Evolutionary conservation across 2,329 filamentous ascomycete genomes (phyloP).

Genomic region (Cytospora leucostoma): DNA sequence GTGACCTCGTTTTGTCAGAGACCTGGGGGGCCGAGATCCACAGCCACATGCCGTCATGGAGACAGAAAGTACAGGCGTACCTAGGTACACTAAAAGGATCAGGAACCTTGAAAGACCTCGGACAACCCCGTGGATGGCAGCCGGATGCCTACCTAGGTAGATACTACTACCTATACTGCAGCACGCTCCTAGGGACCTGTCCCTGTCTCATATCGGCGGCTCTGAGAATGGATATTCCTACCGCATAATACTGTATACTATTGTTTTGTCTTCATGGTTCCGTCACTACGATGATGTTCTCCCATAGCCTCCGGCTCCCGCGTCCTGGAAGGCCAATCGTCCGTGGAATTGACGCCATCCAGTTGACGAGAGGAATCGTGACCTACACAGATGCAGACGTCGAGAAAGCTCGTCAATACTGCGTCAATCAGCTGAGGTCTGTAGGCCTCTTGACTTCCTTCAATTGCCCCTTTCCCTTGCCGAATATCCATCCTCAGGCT

Average conservation of each 20-base stretch:
- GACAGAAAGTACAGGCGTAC: conserved; percentile 4
- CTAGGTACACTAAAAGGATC: no score
- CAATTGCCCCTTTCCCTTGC: no score
- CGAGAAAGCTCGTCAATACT: conserved; percentile 56
- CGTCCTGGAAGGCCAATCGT: conserved; percentile 38
- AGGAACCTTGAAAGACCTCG: not conserved
- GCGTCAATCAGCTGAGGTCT: conserved; percentile 54
- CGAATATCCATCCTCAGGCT: not conserved
- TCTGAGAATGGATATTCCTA: not conserved
- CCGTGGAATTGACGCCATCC: conserved; percentile 2
- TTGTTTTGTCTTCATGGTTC: not conserved
- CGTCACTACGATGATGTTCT: conserved; percentile 41
- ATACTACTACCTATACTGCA: no score
- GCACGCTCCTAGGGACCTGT: not conserved
- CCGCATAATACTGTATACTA: not conserved
- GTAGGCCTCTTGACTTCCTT: conserved; percentile 18
- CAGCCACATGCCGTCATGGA: conserved; percentile 25
- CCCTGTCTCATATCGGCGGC: not conserved
- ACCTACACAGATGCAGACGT: conserved; percentile 50
- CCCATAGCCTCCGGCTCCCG: conserved; percentile 39
- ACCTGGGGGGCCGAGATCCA: conserved; percentile 1
- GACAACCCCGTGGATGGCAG: no score
- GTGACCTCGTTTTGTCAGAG: conserved; percentile 39
- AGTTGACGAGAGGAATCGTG: conserved; percentile 42
- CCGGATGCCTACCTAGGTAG: no score